phyloP scores from a whole-genome alignment of 768 basidiomycete species.

The Suillus variegatus region DNA sequence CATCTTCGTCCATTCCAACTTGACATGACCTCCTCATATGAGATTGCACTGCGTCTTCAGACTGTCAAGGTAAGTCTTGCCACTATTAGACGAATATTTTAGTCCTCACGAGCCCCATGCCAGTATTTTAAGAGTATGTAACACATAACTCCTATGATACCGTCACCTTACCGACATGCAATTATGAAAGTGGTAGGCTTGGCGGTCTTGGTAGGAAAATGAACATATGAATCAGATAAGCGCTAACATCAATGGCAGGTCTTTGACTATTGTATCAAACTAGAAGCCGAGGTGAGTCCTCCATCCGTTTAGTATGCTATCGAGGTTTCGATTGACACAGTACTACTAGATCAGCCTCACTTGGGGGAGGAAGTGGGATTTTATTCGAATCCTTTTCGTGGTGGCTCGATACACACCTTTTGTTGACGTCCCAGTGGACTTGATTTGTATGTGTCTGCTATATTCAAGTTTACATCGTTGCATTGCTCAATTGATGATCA shows the following conservation, averaged over 20 bases:
- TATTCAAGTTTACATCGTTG: not conserved
- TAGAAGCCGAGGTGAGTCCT: not conserved
- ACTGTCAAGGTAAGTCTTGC: not conserved
- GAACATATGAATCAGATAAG: not conserved
- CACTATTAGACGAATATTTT: not conserved
- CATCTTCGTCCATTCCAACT: not conserved
- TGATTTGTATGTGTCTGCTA: not conserved
- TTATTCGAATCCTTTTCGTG: not conserved
- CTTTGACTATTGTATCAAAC: not conserved
- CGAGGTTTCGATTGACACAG: not conserved
- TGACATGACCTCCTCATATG: not conserved
- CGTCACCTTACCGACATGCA: not conserved
- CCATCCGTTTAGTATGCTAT: not conserved
- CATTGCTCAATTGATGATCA: not conserved
- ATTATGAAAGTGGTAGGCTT: not conserved
- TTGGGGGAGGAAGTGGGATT: constrained; percentile 3
- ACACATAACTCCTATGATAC: not conserved
- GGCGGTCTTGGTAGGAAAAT: not conserved
- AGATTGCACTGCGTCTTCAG: not conserved
- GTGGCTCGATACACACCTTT: not conserved
- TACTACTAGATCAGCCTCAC: not conserved
- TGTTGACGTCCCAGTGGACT: not conserved
- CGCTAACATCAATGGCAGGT: not conserved
- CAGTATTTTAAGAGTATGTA: constrained; percentile 1
- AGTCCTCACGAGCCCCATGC: not conserved